These are phyloP conservation scores for Aspergillus incahuasiensis DNA, from an alignment of 495 filamentous ascomycete genomes.

Conservation along the genomic window DNA sequence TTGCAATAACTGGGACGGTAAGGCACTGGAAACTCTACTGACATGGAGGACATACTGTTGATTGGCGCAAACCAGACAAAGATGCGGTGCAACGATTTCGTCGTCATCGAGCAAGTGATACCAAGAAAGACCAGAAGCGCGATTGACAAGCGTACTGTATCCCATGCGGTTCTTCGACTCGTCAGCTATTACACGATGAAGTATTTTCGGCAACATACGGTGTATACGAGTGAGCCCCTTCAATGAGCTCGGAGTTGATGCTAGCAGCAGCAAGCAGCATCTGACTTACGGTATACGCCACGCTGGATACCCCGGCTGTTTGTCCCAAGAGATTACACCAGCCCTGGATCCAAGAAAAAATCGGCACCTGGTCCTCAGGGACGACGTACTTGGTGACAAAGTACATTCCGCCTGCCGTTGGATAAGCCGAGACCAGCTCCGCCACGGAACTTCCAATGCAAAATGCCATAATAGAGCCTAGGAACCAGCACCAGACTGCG, in stretches of 20 bases:
- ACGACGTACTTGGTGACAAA: conserved; percentile 61
- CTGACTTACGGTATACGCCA: conserved; percentile 54
- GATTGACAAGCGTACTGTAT: conserved; percentile 61
- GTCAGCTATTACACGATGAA: conserved; percentile 9
- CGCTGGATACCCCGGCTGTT: conserved; percentile 53
- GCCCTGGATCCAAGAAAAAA: conserved; percentile 58
- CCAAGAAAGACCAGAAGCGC: conserved; percentile 55
- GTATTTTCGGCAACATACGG: conserved; percentile 29
- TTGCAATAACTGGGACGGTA: conserved; percentile 42
- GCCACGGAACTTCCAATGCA: conserved; percentile 63
- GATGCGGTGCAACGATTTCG: conserved; percentile 57
- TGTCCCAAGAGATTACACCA: conserved; percentile 62
- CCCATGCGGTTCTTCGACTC: conserved; percentile 47
- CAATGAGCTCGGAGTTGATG: conserved; percentile 51
- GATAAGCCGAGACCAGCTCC: conserved; percentile 59
- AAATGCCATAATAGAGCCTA: conserved; percentile 64
- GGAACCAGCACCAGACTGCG: conserved; percentile 68
- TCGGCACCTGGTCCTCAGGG: conserved; percentile 50
- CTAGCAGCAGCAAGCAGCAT: conserved; percentile 54
- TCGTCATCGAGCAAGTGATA: conserved; percentile 61
- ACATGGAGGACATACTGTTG: conserved; percentile 44
- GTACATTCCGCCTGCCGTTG: conserved; percentile 61
- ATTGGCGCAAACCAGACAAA: conserved; percentile 71
- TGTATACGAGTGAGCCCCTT: conserved; percentile 41
- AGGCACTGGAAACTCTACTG: background rate